phyloP scores from a whole-genome alignment of 805 yeast species.

The Suhomyces faveliae region DNA sequence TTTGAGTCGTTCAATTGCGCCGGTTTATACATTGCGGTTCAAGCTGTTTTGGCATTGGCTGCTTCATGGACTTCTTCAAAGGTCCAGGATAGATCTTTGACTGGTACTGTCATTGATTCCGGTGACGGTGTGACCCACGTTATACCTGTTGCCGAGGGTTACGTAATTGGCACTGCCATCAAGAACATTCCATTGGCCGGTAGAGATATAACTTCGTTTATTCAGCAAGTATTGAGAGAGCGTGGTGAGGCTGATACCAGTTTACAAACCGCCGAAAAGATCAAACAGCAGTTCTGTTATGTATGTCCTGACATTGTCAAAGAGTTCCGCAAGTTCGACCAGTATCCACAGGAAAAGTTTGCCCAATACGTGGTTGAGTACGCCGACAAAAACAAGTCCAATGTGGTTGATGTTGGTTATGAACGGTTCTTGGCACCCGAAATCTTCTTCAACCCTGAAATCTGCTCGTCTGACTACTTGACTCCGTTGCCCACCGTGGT shows the following conservation, averaged over 20 bases:
- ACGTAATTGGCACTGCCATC: slow-evolving; percentile 95
- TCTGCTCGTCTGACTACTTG: slow-evolving; percentile 89
- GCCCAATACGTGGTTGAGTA: slow-evolving; percentile 90
- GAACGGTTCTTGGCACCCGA: slow-evolving; percentile 99
- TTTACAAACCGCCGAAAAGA: slow-evolving; percentile 91
- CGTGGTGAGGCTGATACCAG: slow-evolving; percentile 95
- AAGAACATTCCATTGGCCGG: slow-evolving; percentile 99
- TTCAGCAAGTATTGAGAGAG: slow-evolving; percentile 90
- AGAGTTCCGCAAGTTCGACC: slow-evolving; percentile 92
- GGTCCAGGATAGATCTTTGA: slow-evolving; percentile 89
- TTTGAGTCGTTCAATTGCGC: slow-evolving; percentile 98
- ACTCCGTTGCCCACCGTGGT: slow-evolving; percentile 97
- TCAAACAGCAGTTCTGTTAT: slow-evolving; percentile 94
- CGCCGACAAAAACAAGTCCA: slow-evolving; percentile 56
- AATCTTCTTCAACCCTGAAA: slow-evolving; percentile 96
- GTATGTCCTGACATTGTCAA: slow-evolving; percentile 97
- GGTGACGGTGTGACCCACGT: slow-evolving; percentile 99
- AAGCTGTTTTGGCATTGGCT: slow-evolving; percentile 96
- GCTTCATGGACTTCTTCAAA: slow-evolving; percentile 99
- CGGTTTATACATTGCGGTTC: slow-evolving; percentile 97
- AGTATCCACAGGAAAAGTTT: slow-evolving; percentile 83
- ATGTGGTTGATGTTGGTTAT: slow-evolving; percentile 85
- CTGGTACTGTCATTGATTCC: slow-evolving; percentile 97
- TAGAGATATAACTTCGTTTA: slow-evolving; percentile 91
- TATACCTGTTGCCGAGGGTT: slow-evolving; percentile 98